Evolutionary conservation across 352 stramenopile species (phyloP).

Genomic region (Phytophthora citrophthora): DNA sequence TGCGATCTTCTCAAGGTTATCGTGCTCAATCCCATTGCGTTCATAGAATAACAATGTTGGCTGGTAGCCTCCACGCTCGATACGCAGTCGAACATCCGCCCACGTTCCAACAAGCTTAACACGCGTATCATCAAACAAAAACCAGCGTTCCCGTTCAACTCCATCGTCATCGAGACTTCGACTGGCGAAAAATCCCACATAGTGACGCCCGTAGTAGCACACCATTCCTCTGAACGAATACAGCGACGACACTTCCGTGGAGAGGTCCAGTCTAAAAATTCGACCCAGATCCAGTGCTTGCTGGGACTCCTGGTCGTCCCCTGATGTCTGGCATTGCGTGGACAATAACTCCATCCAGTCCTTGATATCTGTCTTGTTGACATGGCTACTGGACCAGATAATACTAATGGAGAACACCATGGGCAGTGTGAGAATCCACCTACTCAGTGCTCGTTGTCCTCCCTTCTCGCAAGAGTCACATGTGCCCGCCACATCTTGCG

Average conservation of each 20-base stretch:
- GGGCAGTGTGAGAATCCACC: conserved; percentile 84
- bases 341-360: conserved; percentile 75
- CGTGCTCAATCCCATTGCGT: conserved; percentile 65
- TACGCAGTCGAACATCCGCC: conserved; percentile 69
- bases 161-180: conserved; percentile 59
- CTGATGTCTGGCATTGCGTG: conserved; percentile 39
- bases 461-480: conserved; percentile 63
- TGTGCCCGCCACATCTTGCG: conserved; percentile 42
- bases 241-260: conserved; percentile 33
- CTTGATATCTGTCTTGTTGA: conserved; percentile 72
- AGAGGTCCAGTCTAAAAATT: conserved; percentile 71
- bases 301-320: conserved; percentile 39
- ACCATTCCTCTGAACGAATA: conserved; percentile 85
- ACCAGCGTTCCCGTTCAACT: conserved; percentile 66
- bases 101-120: conserved; percentile 80
- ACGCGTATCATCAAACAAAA: conserved; percentile 86
- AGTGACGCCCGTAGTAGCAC: conserved; percentile 87
- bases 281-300: conserved; percentile 70
- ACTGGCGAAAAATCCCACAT: conserved; percentile 87
- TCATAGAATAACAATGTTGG: conserved; percentile 87
- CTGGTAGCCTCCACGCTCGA: conserved; percentile 85
- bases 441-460: conserved; percentile 52
- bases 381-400: conserved; percentile 78
- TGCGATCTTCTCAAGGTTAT: conserved; percentile 69
- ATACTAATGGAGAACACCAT: conserved; percentile 89